These are phyloP conservation scores for Pseudopyricularia javanii DNA, from an alignment of 2,329 filamentous ascomycete species.

Conservation along the genomic window DNA sequence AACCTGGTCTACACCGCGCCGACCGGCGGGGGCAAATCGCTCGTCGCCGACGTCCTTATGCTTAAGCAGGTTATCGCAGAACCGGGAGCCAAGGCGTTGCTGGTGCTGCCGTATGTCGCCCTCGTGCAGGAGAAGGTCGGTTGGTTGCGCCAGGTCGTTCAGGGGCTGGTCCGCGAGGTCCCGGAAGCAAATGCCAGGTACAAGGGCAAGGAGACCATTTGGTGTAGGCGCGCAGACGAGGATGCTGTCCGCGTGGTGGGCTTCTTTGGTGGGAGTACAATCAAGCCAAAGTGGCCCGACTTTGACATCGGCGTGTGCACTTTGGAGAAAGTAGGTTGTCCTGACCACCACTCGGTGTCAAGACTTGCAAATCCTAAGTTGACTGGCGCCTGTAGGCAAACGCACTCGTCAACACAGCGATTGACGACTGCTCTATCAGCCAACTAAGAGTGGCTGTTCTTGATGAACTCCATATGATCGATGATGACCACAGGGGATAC, in stretches of 20 bases:
- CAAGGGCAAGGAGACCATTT: constrained; percentile 27
- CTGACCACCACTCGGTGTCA: neutral
- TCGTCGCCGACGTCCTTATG: constrained; percentile 64
- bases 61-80: constrained; percentile 56
- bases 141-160: constrained; percentile 57
- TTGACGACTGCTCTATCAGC: constrained; percentile 56
- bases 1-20: constrained; percentile 73
- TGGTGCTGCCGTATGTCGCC: constrained; percentile 67
- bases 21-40: constrained; percentile 66
- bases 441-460: constrained; percentile 56
- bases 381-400: constrained; percentile 46
- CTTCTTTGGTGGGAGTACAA: constrained; percentile 63
- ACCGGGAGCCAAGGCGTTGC: constrained; percentile 52
- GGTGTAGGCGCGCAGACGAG: constrained; percentile 42
- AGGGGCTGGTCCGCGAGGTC: constrained; percentile 37
- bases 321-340: constrained; percentile 52
- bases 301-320: constrained; percentile 72
- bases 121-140: constrained; percentile 69
- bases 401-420: constrained; percentile 58
- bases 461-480: constrained; percentile 74
- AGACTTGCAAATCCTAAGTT: constrained; percentile 2
- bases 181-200: constrained; percentile 18
- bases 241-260: constrained; percentile 53
- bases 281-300: constrained; percentile 55
- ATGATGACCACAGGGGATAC: constrained; percentile 65